A percentile compares a stretch with the other conserved stretches of the same genome.
Evolutionary conservation across 164 flowering plant species (phyloP).

Genomic region (Nymphaea thermarum): DNA sequence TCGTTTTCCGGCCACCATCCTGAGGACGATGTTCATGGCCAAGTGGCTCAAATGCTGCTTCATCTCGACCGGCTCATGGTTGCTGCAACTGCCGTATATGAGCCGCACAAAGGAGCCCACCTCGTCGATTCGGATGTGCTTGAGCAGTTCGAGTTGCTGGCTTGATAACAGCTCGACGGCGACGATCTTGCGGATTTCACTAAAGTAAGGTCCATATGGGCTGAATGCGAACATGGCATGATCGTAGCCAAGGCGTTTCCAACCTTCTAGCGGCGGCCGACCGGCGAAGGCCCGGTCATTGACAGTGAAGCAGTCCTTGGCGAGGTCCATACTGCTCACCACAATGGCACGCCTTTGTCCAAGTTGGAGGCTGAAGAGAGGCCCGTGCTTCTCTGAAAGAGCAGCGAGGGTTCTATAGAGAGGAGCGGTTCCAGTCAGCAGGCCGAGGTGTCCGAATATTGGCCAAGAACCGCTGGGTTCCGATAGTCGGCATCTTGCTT

Average conservation of each 20-base stretch:
- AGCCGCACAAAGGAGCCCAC: slow-evolving; percentile 4
- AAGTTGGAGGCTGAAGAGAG: slow-evolving; percentile 6
- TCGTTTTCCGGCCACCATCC: slow-evolving; percentile 15
- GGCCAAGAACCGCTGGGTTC: slow-evolving; percentile 14
- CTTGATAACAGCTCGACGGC: slow-evolving; percentile 12
- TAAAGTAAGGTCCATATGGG: slow-evolving; percentile 20
- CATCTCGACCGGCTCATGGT: slow-evolving; percentile 10
- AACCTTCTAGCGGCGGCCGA: neutral
- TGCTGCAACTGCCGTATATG: slow-evolving; percentile 4
- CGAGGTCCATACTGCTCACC: slow-evolving; percentile 9
- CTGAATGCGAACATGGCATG: slow-evolving; percentile 10
- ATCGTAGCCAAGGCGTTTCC: slow-evolving; percentile 10
- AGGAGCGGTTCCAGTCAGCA: neutral
- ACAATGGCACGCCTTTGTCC: slow-evolving; percentile 7
- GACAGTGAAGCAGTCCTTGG: slow-evolving; percentile 11
- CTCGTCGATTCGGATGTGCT: slow-evolving; percentile 8
- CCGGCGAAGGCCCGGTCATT: slow-evolving; percentile 6
- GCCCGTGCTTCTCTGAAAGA: slow-evolving; percentile 14
- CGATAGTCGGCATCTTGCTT: slow-evolving; percentile 1
- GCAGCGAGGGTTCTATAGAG: neutral
- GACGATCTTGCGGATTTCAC: slow-evolving; percentile 16
- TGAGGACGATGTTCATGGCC: slow-evolving; percentile 8
- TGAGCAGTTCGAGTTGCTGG: slow-evolving; percentile 8
- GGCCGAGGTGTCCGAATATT: slow-evolving; percentile 12
- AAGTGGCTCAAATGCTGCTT: slow-evolving; percentile 8